These are phyloP conservation scores for Anthracocystis setariae DNA, from an alignment of 1,284 basidiomycete species.

Conservation along the genomic window DNA sequence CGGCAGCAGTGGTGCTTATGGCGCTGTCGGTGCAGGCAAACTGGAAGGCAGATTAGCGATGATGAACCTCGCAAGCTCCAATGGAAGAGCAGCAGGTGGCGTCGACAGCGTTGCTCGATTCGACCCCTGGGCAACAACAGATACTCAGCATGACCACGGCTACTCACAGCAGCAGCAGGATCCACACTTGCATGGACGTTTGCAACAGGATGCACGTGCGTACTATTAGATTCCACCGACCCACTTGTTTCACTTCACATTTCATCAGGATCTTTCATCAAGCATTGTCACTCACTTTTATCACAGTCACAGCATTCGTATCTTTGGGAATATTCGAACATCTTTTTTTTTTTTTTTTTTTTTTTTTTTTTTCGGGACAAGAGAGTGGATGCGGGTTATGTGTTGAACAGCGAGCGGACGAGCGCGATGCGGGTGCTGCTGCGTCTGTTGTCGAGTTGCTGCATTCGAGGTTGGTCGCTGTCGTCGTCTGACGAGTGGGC, in stretches of 20 bases:
- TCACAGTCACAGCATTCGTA: background rate
- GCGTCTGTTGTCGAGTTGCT: background rate
- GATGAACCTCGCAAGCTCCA: background rate
- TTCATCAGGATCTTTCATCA: no score
- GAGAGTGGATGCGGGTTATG: background rate
- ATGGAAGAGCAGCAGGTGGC: background rate
- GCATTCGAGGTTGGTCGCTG: no score
- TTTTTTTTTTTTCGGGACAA: no score
- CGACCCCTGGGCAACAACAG: conserved; percentile 17
- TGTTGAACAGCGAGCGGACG: background rate
- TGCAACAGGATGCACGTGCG: background rate
- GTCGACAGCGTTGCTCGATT: conserved; percentile 1
- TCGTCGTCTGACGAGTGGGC: background rate
- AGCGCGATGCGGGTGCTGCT: conserved; percentile 3
- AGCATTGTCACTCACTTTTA: no score
- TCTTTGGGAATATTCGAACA: no score
- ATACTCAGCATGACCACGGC: background rate
- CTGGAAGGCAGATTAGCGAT: conserved; percentile 18
- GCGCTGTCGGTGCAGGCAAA: background rate
- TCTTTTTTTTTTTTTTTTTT: no score
- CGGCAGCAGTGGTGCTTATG: background rate
- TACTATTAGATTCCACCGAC: background rate
- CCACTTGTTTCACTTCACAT: background rate
- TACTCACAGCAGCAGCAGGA: background rate
- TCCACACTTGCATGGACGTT: background rate